Conservation (phyloP, 345 rosid species). For the Noccaea bulbosa region DNA sequence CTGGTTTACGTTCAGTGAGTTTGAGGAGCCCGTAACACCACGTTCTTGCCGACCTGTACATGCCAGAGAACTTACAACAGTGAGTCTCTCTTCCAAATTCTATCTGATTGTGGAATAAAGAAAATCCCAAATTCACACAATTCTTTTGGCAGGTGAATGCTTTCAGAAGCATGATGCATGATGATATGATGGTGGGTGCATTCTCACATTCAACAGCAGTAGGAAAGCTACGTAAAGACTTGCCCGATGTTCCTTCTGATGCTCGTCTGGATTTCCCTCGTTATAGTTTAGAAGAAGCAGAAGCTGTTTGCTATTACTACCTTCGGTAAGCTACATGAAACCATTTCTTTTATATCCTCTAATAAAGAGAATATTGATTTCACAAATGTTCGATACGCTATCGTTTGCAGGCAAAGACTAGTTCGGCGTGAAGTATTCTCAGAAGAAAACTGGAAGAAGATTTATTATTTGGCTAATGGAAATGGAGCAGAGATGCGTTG, state of each 20-base stretch:
- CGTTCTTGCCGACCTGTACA: constrained; percentile 78
- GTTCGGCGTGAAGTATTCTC: constrained; percentile 70
- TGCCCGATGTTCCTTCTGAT: constrained; percentile 88
- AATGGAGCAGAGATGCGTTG: constrained; percentile 92
- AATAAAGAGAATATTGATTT: constrained; percentile 3
- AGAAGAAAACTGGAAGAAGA: constrained; percentile 84
- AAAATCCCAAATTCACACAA: background rate
- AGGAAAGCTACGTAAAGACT: constrained; percentile 82
- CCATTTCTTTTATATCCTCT: background rate
- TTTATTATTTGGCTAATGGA: constrained; percentile 79
- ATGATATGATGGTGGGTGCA: constrained; percentile 96
- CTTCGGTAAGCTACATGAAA: constrained; percentile 62
- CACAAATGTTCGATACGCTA: background rate
- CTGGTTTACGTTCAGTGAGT: constrained; percentile 97
- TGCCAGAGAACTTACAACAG: constrained; percentile 92
- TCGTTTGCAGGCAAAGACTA: constrained; percentile 78
- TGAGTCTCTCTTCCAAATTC: constrained; percentile 41
- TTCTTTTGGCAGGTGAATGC: constrained; percentile 78
- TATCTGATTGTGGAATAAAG: background rate
- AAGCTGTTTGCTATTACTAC: constrained; percentile 86
- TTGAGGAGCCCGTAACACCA: constrained; percentile 78
- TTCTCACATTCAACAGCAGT: constrained; percentile 96
- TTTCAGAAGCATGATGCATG: constrained; percentile 87
- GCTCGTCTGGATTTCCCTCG: constrained; percentile 77
- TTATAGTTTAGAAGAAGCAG: constrained; percentile 81